Evolutionary conservation across 2,329 filamentous ascomycete species (phyloP), one percentile per base, ranked within the genome.

Genomic region (Diaporthe humulicola): DNA sequence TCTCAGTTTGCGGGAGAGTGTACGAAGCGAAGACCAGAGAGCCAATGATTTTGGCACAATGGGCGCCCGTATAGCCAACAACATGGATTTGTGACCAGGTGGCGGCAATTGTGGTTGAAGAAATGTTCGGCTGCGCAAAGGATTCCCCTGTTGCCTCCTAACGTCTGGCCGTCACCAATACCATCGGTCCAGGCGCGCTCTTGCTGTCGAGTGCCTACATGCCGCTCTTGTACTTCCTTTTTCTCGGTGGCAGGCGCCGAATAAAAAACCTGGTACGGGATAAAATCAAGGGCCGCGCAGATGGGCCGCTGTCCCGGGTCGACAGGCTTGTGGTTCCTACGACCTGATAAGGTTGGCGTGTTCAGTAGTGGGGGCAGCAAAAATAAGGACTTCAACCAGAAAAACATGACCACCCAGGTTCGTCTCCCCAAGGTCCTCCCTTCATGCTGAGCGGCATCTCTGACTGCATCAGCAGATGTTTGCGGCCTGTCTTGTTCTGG

Each of bases 391-490:
- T 22, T 10, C 45, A 67, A 33, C 61, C 45, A 38, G 61, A 17
- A 1, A 45, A 22, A 17, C 6, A 50, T 4, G 12, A n/a, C 40
- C 40, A 48, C 2, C 19, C 42, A 50, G 30, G 30, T 48, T 36
- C 28, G 38, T 33, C 61, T 17, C 3, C 30, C 45, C 30, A 38
- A 38, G 61, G 45, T 38, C 33, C 61, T 15, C 45, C 50, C 8
- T 38, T 38, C 45, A 33, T 67, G 61, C 36, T 67, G 61, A 52
- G 30, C 50, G 22, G 50, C 45, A 67, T 67, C 45, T 67, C 61
- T 67, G 28, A 67, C 45, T 67, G 61, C 61, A 69, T 54, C 40
- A 38, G 64, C 48, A 54, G 14, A 33, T 69, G 33, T 69, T 9
- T 28, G 33, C 33, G 22, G 61, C n/a, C n/a, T n/a, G 48, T 25